Evolutionary conservation across 495 filamentous ascomycete genomes (phyloP).

Genomic region (Neurospora intermedia): DNA sequence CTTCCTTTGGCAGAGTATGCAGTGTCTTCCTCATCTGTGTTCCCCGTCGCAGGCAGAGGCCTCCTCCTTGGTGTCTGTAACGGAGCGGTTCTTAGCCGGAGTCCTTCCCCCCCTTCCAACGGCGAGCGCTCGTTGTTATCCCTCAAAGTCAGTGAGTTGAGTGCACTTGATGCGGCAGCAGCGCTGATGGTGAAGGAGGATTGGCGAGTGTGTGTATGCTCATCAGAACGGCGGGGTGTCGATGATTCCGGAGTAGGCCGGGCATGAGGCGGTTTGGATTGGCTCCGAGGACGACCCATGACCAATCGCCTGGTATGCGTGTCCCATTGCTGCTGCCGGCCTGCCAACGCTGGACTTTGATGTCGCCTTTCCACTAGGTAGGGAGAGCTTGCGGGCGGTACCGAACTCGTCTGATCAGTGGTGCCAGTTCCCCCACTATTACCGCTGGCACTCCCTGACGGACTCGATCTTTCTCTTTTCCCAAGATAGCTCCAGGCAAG

Average conservation of each 20-base stretch:
- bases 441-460: conserved; percentile 5
- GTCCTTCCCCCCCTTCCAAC: conserved; percentile 6
- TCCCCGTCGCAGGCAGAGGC: conserved; percentile 4
- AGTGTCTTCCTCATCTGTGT: conserved; percentile 2
- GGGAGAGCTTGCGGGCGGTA: conserved; percentile 12
- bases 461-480: conserved; percentile 8
- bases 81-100: conserved; percentile 6
- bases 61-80: conserved; percentile 9
- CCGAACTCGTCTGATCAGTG: conserved; percentile 3
- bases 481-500: conserved; percentile 62
- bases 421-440: not conserved
- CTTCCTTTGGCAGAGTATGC: not conserved
- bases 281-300: conserved; percentile 14
- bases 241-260: conserved; percentile 14
- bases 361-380: conserved; percentile 14
- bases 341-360: conserved; percentile 14
- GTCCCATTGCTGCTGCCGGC: conserved; percentile 27
- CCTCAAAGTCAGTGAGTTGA: conserved; percentile 24
- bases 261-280: conserved; percentile 10
- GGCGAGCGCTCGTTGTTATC: conserved; percentile 10
- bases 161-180: conserved; percentile 30
- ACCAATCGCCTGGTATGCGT: conserved; percentile 35
- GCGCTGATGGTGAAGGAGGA: conserved; percentile 34
- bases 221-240: conserved; percentile 13
- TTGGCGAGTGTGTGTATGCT: conserved; percentile 14